Percentiles rank a stretch among this genome's conserved stretches.
Evolutionary conservation across 164 flowering plant genomes (phyloP).

Genomic region (Taxillus chinensis): DNA sequence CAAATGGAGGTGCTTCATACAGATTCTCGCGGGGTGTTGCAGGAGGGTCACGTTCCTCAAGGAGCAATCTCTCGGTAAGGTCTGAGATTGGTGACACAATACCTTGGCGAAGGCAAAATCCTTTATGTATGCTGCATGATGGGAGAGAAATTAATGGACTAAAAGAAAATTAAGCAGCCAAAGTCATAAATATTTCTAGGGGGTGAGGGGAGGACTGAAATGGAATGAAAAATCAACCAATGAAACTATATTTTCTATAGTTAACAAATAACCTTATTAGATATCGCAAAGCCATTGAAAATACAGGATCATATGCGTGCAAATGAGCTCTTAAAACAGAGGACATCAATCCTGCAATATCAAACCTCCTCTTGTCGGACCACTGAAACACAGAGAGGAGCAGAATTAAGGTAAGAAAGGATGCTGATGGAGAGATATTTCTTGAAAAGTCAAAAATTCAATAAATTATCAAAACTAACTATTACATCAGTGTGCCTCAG

Average conservation of each 20-base stretch:
- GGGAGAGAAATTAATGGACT: not conserved
- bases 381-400: constrained; percentile 47
- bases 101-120: constrained; percentile 81
- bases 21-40: constrained; percentile 68
- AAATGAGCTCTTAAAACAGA: constrained; percentile 79
- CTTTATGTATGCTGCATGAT: constrained; percentile 75
- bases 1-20: constrained; percentile 85
- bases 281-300: constrained; percentile 91
- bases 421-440: too few relatives aligned
- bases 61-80: constrained; percentile 78
- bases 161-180: not conserved
- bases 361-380: constrained; percentile 79
- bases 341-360: constrained; percentile 78
- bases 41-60: constrained; percentile 84
- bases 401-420: not conserved
- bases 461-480: too few relatives aligned
- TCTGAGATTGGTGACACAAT: constrained; percentile 81
- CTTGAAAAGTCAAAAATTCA: too few relatives aligned
- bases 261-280: constrained; percentile 63
- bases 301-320: constrained; percentile 86
- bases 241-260: constrained; percentile 4
- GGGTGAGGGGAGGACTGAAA: too few relatives aligned
- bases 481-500: too few relatives aligned
- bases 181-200: too few relatives aligned
- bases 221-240: not conserved